These are phyloP conservation scores for Yamadazyma mexicana DNA, from an alignment of 1,139 yeast genomes.

Conservation along the genomic window DNA sequence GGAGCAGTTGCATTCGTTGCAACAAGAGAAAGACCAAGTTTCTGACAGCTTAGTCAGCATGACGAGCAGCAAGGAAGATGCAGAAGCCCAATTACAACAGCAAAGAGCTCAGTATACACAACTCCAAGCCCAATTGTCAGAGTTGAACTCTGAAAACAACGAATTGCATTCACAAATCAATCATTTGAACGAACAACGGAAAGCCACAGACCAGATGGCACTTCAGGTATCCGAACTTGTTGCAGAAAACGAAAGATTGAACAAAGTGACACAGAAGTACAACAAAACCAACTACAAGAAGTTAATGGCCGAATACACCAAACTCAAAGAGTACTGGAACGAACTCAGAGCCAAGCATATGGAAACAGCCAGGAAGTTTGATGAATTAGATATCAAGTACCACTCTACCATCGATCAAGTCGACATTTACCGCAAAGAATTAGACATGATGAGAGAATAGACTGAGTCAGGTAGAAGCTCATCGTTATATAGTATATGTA, in stretches of 20 bases:
- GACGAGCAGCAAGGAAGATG: background rate
- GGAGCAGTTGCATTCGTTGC: background rate
- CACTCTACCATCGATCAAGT: background rate
- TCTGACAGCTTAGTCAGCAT: no score
- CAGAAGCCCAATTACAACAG: background rate
- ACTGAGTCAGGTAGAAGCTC: no score
- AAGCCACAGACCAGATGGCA: background rate
- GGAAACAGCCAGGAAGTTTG: background rate
- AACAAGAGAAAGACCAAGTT: background rate
- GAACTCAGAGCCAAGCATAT: background rate
- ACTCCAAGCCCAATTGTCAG: background rate
- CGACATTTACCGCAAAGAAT: background rate
- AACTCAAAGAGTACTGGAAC: slow-evolving; percentile 1
- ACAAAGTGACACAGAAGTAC: slow-evolving; percentile 1
- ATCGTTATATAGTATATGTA: no score
- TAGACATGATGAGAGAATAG: background rate
- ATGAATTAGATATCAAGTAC: slow-evolving; percentile 1
- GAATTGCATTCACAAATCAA: slow-evolving; percentile 1
- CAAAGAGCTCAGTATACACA: background rate
- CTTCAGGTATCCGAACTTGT: background rate
- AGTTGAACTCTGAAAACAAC: slow-evolving; percentile 1
- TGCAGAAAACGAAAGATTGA: slow-evolving; percentile 1
- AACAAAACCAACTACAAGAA: slow-evolving; percentile 3
- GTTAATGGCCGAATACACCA: background rate
- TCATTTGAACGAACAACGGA: background rate